These are phyloP conservation scores for Fusarium chuoi DNA, from an alignment of 2,329 filamentous ascomycete genomes.

Conservation along the genomic window DNA sequence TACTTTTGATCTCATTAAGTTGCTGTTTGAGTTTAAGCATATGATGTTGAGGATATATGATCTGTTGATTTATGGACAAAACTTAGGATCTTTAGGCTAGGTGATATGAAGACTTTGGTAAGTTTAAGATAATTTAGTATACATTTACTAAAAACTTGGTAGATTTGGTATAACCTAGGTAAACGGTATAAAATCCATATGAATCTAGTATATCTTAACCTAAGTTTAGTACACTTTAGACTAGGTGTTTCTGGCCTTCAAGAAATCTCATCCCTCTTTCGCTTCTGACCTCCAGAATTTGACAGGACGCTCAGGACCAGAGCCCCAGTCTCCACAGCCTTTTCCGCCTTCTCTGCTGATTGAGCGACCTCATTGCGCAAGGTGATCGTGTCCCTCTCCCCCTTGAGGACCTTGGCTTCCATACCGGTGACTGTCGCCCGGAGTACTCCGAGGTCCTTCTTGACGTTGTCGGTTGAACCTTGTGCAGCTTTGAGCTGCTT, in stretches of 20 bases:
- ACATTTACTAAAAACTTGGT: background rate
- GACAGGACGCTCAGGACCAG: rapidly evolving
- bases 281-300: background rate
- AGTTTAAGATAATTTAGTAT: background rate
- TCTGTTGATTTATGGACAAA: background rate
- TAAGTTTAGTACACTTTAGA: rapidly evolving
- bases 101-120: rapidly evolving
- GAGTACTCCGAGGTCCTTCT: rapidly evolving
- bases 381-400: too few species aligned
- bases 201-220: background rate
- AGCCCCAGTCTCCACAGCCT: background rate
- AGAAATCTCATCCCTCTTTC: background rate
- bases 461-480: rapidly evolving
- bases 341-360: background rate
- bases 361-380: rapidly evolving
- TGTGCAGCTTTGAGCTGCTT: background rate
- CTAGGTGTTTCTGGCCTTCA: background rate
- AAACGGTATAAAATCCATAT: background rate
- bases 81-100: rapidly evolving
- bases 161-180: background rate
- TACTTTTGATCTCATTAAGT: background rate
- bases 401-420: too few species aligned
- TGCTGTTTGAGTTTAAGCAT: background rate
- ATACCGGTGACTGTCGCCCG: background rate
- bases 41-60: background rate